These are phyloP conservation scores for Talaromyces proteolyticus DNA, from an alignment of 495 filamentous ascomycete species.

Conservation along the genomic window DNA sequence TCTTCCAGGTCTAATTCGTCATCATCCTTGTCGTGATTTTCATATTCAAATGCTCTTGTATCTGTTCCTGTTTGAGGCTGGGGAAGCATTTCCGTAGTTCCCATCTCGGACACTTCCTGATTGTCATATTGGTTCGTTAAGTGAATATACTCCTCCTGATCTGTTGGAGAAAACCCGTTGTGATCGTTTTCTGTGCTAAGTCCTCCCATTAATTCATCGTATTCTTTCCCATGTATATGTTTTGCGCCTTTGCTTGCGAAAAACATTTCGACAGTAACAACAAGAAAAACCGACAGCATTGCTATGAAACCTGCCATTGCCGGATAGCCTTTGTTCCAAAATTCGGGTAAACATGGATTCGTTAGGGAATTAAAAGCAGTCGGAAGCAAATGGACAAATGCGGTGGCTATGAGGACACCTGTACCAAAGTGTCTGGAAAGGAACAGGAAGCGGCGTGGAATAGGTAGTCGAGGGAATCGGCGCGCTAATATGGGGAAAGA, in stretches of 20 bases:
- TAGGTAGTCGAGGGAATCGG: slow-evolving; percentile 40
- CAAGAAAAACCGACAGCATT: slow-evolving; percentile 69
- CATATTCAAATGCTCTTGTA: neutral
- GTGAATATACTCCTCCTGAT: slow-evolving; percentile 12
- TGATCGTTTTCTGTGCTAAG: slow-evolving; percentile 10
- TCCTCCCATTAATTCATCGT: slow-evolving; percentile 36
- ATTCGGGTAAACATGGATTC: slow-evolving; percentile 69
- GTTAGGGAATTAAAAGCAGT: slow-evolving; percentile 78
- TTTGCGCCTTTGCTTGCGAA: slow-evolving; percentile 52
- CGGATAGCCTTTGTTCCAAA: slow-evolving; percentile 67
- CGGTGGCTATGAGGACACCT: slow-evolving; percentile 81
- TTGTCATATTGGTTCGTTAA: slow-evolving; percentile 10
- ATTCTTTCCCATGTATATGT: slow-evolving; percentile 43
- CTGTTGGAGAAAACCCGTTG: slow-evolving; percentile 15
- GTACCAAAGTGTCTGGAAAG: slow-evolving; percentile 80
- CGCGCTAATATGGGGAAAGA: slow-evolving; percentile 49
- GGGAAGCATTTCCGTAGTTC: neutral
- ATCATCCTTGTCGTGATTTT: slow-evolving; percentile 16
- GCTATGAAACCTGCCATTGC: slow-evolving; percentile 75
- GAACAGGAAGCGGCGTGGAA: slow-evolving; percentile 56
- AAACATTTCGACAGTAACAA: slow-evolving; percentile 73
- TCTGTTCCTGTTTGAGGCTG: no score
- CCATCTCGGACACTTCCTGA: no score
- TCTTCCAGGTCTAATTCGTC: slow-evolving; percentile 25
- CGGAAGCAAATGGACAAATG: slow-evolving; percentile 79